Percentiles rank a stretch among this genome's conserved stretches.
Conservation (phyloP, 179 eudicot species). For the Drosera spatulata region DNA sequence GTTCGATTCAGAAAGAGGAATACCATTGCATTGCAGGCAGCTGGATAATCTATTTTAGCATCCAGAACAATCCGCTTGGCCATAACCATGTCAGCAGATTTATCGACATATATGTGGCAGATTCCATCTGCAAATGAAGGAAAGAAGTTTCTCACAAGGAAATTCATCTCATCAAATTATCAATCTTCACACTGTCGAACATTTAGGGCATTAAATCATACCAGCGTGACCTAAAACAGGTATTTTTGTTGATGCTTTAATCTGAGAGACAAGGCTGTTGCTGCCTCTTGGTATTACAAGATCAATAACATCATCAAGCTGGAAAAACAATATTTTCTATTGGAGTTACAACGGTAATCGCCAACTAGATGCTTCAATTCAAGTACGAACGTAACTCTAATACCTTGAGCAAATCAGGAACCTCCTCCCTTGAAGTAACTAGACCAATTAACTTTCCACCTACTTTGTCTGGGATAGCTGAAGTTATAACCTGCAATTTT, state of each 20-base stretch:
- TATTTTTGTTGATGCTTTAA: conserved; percentile 81
- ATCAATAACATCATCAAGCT: conserved; percentile 98
- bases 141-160: conserved; percentile 7
- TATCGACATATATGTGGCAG: conserved; percentile 86
- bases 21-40: conserved; percentile 97
- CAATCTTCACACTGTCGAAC: not conserved
- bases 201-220: conserved; percentile 8
- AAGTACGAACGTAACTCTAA: not conserved
- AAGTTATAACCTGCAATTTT: conserved; percentile 49
- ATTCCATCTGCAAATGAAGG: conserved; percentile 59
- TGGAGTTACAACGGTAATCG: not conserved
- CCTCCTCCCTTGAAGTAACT: conserved; percentile 80
- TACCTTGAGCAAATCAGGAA: conserved; percentile 87
- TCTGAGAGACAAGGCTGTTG: conserved; percentile 85
- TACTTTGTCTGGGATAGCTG: conserved; percentile 59
- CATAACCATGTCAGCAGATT: conserved; percentile 73
- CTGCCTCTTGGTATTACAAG: conserved; percentile 99
- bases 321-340: conserved; percentile 9
- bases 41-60: conserved; percentile 84
- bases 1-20: conserved; percentile 1
- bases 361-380: not conserved
- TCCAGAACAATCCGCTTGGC: conserved; percentile 63
- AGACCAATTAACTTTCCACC: conserved; percentile 77
- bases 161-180: conserved; percentile 1
- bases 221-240: conserved; percentile 99